phyloP scores from a whole-genome alignment of 768 basidiomycete genomes.

The Lyophyllum semitale region DNA sequence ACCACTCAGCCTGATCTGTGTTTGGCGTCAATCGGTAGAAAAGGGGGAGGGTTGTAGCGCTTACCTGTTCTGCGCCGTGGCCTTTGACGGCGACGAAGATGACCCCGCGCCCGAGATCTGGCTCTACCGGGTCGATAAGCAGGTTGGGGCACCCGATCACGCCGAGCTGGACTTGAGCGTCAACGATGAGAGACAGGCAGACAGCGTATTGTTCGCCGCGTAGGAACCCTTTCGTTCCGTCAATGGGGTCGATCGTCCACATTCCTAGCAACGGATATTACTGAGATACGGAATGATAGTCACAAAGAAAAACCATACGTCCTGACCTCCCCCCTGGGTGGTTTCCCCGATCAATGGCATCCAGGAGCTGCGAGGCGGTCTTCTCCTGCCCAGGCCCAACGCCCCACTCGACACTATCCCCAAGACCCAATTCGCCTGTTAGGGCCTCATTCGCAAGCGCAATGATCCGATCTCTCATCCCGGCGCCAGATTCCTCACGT shows the following conservation, averaged over 20 bases:
- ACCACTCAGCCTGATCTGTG: slow-evolving; percentile 57
- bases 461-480: slow-evolving; percentile 67
- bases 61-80: slow-evolving; percentile 77
- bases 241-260: slow-evolving; percentile 90
- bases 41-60: slow-evolving; percentile 1
- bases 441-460: slow-evolving; percentile 83
- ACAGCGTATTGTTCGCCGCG: slow-evolving; percentile 93
- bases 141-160: slow-evolving; percentile 95
- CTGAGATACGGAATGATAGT: slow-evolving; percentile 2
- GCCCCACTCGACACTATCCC: slow-evolving; percentile 70
- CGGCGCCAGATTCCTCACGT: slow-evolving; percentile 43
- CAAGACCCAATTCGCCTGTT: slow-evolving; percentile 48
- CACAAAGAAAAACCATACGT: slow-evolving; percentile 49
- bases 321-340: slow-evolving; percentile 71
- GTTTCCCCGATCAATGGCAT: slow-evolving; percentile 85
- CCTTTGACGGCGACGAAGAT: slow-evolving; percentile 88
- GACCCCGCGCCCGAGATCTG: slow-evolving; percentile 69
- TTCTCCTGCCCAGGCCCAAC: slow-evolving; percentile 62
- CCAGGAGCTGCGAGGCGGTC: slow-evolving; percentile 63
- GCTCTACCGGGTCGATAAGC: slow-evolving; percentile 51
- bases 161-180: slow-evolving; percentile 77
- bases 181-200: slow-evolving; percentile 81
- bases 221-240: slow-evolving; percentile 93
- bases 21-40: not conserved
- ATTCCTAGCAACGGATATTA: slow-evolving; percentile 50